Percentiles rank a stretch among this genome's conserved stretches.
phyloP scores from a whole-genome alignment of 148 eudicot species.

The Talinum fruticosum region DNA sequence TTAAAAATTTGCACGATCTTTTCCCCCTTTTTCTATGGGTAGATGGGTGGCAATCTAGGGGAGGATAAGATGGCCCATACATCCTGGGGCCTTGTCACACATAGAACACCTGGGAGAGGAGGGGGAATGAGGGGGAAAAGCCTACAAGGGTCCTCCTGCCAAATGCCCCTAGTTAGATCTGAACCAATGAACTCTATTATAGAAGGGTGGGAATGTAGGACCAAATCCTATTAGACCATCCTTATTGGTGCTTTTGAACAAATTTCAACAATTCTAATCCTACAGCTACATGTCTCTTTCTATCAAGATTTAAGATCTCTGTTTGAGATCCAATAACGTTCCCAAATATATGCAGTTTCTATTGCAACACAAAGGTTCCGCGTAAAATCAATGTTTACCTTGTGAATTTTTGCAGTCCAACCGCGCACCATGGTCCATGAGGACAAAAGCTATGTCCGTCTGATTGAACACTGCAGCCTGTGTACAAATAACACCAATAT shows the following conservation, averaged over 20 bases:
- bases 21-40: not conserved
- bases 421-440: conserved; percentile 73
- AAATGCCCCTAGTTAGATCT: not conserved
- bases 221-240: not conserved
- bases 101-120: not conserved
- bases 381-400: conserved; percentile 38
- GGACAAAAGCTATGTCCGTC: conserved; percentile 63
- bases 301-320: not conserved
- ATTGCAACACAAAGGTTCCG: not conserved
- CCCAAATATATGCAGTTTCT: not conserved
- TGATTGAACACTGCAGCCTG: conserved; percentile 84
- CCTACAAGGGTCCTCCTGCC: not conserved
- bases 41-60: not conserved
- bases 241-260: not conserved
- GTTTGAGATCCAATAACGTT: not conserved
- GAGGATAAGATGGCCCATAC: not conserved
- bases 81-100: not conserved
- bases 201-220: too few relatives aligned
- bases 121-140: not conserved
- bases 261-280: not conserved
- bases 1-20: not conserved
- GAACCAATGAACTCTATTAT: too few relatives aligned
- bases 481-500: conserved; percentile 4
- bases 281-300: not conserved
- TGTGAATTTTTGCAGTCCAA: conserved; percentile 63